A percentile compares a stretch with the other conserved stretches of the same genome.
Conservation (phyloP, 805 yeast species). For the Myxozyma udenii region DNA sequence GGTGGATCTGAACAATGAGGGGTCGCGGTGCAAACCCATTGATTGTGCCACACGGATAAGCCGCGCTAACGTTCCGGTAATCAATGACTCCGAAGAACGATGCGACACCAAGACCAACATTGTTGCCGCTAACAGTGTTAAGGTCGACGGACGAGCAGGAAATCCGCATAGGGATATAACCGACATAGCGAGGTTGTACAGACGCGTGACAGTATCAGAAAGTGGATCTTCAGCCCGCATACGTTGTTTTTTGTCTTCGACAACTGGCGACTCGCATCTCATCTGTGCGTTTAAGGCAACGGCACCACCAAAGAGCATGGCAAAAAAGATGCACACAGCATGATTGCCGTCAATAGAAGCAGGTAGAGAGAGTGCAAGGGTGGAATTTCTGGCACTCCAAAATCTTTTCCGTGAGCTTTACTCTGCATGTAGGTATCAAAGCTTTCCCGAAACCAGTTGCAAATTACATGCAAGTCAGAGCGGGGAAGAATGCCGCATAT, state of each 20-base stretch:
- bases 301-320: constrained; percentile 11
- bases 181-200: constrained; percentile 1
- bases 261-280: neutral
- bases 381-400: too few relatives aligned
- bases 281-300: constrained; percentile 2
- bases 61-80: constrained; percentile 10
- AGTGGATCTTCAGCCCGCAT: constrained; percentile 2
- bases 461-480: neutral
- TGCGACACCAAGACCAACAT: constrained; percentile 4
- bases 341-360: neutral
- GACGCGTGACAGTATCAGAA: neutral
- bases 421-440: too few relatives aligned
- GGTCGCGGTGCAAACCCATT: constrained; percentile 26
- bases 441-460: constrained; percentile 9
- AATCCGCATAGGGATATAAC: constrained; percentile 5
- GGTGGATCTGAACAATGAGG: constrained; percentile 2
- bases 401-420: too few relatives aligned
- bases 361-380: neutral
- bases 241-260: neutral
- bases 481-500: constrained; percentile 10
- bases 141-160: constrained; percentile 10
- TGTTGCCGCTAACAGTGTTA: constrained; percentile 14
- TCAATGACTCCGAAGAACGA: constrained; percentile 8
- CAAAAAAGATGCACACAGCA: constrained; percentile 3
- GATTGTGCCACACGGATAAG: constrained; percentile 16